These are phyloP conservation scores for Vickermania spadyakhi DNA, from an alignment of 208 protist genomes.

Conservation along the genomic window DNA sequence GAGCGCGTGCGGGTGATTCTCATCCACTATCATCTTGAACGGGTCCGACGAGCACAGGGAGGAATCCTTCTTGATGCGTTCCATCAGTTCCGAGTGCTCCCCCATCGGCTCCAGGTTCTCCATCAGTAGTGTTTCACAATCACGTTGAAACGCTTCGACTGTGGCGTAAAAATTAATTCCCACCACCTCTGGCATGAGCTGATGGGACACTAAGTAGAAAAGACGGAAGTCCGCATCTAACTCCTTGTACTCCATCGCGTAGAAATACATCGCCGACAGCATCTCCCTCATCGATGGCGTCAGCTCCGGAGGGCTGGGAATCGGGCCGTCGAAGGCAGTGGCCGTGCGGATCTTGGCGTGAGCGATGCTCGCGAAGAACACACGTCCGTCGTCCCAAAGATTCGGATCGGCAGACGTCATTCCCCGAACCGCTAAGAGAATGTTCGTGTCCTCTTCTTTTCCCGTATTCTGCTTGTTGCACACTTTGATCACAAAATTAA, in stretches of 20 bases:
- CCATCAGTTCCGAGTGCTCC: neutral
- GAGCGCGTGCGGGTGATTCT: constrained; percentile 1
- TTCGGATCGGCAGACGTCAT: constrained; percentile 4
- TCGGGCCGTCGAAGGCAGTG: neutral
- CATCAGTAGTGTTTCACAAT: constrained; percentile 15
- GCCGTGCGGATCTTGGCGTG: constrained; percentile 2
- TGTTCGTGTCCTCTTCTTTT: neutral
- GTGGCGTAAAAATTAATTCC: constrained; percentile 81
- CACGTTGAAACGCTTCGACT: constrained; percentile 46
- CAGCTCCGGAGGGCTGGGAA: neutral
- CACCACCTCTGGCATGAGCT: constrained; percentile 75
- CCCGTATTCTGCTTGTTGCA: neutral
- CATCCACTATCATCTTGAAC: neutral
- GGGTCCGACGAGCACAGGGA: neutral
- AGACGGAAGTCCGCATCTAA: constrained; percentile 71
- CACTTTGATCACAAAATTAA: constrained; percentile 11
- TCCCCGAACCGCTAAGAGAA: constrained; percentile 10
- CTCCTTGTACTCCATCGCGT: constrained; percentile 76
- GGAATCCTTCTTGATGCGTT: neutral
- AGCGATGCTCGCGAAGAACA: constrained; percentile 48
- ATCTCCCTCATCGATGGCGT: constrained; percentile 41
- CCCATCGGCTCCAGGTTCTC: neutral
- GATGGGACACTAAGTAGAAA: constrained; percentile 79
- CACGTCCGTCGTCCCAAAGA: constrained; percentile 23
- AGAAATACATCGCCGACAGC: constrained; percentile 69